Conservation (phyloP, 1,284 basidiomycete genomes). For the Amylostereum chailletii region DNA sequence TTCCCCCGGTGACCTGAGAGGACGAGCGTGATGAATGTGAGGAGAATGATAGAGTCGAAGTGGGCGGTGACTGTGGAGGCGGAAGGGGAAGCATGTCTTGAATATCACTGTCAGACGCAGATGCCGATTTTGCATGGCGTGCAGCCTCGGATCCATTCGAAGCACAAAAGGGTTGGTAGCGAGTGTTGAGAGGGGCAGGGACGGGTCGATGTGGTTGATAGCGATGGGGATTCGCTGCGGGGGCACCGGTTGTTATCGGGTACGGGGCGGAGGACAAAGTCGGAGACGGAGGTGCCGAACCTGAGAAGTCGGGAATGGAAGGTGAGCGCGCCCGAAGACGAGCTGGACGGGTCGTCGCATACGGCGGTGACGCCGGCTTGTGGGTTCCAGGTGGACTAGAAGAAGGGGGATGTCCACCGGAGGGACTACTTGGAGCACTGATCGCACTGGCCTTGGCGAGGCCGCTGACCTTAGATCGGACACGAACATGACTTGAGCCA, state of each 20-base stretch:
- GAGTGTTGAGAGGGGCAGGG: slow-evolving; percentile 21
- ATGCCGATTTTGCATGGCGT: slow-evolving; percentile 13
- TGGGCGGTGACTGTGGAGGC: slow-evolving; percentile 59
- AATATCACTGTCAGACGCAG: slow-evolving; percentile 32
- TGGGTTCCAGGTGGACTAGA: slow-evolving; percentile 5
- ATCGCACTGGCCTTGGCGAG: slow-evolving; percentile 29
- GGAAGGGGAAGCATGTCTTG: slow-evolving; percentile 36
- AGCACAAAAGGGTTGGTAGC: slow-evolving; percentile 28
- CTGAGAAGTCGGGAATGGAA: slow-evolving; percentile 28
- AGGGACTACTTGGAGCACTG: slow-evolving; percentile 19
- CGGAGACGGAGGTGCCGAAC: slow-evolving; percentile 19
- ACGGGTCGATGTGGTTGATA: slow-evolving; percentile 31
- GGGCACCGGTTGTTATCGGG: slow-evolving; percentile 45
- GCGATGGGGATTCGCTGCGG: slow-evolving; percentile 51
- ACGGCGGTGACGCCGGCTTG: slow-evolving; percentile 17
- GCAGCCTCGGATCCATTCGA: slow-evolving; percentile 1
- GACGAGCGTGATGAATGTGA: slow-evolving; percentile 58
- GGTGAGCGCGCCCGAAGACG: slow-evolving; percentile 29
- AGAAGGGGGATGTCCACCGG: slow-evolving; percentile 10
- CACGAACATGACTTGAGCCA: slow-evolving; percentile 25
- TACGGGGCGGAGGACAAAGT: slow-evolving; percentile 26
- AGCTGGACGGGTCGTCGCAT: slow-evolving; percentile 24
- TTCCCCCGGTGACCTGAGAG: slow-evolving; percentile 23
- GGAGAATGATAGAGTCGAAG: slow-evolving; percentile 62
- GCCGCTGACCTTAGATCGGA: slow-evolving; percentile 50